Evolutionary conservation across 2,329 filamentous ascomycete species (phyloP), one percentile per base, ranked within the genome.

Genomic region (Pseudocercospora fijiensis): DNA sequence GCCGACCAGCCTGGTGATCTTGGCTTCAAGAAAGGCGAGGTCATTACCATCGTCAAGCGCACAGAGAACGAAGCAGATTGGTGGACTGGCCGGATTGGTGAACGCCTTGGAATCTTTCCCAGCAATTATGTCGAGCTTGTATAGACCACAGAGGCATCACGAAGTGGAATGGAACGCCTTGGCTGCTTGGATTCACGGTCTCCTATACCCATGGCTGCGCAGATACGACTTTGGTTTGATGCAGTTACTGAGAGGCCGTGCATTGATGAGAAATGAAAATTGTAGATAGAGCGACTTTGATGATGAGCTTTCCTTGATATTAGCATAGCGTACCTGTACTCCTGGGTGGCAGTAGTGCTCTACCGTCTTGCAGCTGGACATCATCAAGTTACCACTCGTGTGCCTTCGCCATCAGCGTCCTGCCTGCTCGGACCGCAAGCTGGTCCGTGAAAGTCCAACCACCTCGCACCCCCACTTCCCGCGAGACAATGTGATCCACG

Each of bases 1-100:
- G 89, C 92, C 0, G 94, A 96, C 73, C 93, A 97, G 77, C 88
- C 92, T 0, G 94, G 94, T 4, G 94, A 99, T 76, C 77, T 98
- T 62, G 91, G 89, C 0, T 99, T 99, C 80, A 96, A 96, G 81
- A 99, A 99, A 83, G 95, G 95, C 20, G 95, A 99, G 28, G 78
- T 98, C 62, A 97, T 99, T 69, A 97, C 92, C 0, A 92, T 99
- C 63, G 77, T 96, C 62, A 97, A 99, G 82, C 90, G 90, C 78
- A 98, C 94, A 4, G 91, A 98, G 4, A 97, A 90, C 71, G 90
- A 91, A 63, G 93, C 92, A 62, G 94, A 98, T 77, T 98, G 94
- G 94, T 98, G 94, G 95, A 98, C 94, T 18, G 95, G 95, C 26
- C 89, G 90, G 78, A 88, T 97, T 73, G 93, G 93, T 28, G 85